Evolutionary conservation across 2,329 filamentous ascomycete species (phyloP).

Genomic region (Aspergillus thermomutatus): DNA sequence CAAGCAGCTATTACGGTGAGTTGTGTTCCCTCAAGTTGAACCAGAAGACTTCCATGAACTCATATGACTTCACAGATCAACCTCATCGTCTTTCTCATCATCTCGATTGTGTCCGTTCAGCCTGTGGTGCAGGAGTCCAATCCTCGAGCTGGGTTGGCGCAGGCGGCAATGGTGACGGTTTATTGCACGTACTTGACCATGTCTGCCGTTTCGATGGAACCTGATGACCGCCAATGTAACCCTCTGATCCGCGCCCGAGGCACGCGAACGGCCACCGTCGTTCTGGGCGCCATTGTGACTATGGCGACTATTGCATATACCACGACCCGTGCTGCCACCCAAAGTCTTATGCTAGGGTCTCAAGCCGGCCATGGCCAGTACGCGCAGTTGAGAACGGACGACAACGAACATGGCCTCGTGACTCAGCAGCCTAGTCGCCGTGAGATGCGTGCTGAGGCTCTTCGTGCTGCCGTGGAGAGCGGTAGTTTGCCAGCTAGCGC

Average conservation of each 20-base stretch:
- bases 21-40: slow-evolving; percentile 10
- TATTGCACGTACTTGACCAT: slow-evolving; percentile 99
- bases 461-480: slow-evolving; percentile 87
- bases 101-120: slow-evolving; percentile 84
- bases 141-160: slow-evolving; percentile 89
- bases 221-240: slow-evolving; percentile 91
- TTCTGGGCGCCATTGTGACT: slow-evolving; percentile 90
- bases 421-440: slow-evolving; percentile 80
- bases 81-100: slow-evolving; percentile 73
- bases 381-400: slow-evolving; percentile 62
- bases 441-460: slow-evolving; percentile 88
- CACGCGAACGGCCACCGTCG: slow-evolving; percentile 82
- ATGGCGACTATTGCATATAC: slow-evolving; percentile 98
- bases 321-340: slow-evolving; percentile 91
- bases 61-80: slow-evolving; percentile 58
- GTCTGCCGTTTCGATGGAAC: slow-evolving; percentile 98
- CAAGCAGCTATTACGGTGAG: slow-evolving; percentile 81
- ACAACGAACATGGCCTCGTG: slow-evolving; percentile 78
- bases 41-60: background rate
- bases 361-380: slow-evolving; percentile 52
- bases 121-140: slow-evolving; percentile 88
- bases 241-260: slow-evolving; percentile 80
- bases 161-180: slow-evolving; percentile 92
- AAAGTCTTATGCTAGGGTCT: slow-evolving; percentile 61
- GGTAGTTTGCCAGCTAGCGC: slow-evolving; percentile 90